Evolutionary conservation across 2,329 filamentous ascomycete genomes (phyloP).

Genomic region (Penicillium sp.): DNA sequence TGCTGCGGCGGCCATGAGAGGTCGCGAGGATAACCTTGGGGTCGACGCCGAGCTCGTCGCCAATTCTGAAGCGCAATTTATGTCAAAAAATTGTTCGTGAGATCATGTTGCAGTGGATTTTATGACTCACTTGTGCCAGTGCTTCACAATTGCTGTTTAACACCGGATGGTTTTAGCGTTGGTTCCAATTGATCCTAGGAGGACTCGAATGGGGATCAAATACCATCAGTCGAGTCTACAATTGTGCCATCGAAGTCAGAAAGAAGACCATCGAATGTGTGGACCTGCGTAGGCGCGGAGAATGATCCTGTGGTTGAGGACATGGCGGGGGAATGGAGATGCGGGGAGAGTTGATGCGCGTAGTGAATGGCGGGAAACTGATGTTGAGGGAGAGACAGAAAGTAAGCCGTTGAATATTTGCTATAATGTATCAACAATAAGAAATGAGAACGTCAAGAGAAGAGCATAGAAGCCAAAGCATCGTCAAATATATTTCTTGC

Average conservation of each 20-base stretch:
- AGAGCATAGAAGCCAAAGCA: neutral
- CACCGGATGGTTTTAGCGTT: conserved; percentile 52
- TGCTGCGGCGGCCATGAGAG: conserved; percentile 84
- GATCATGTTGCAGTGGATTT: neutral
- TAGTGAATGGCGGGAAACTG: neutral
- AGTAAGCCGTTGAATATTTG: too few relatives aligned
- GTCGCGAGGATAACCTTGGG: conserved; percentile 83
- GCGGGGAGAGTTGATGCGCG: conserved; percentile 4
- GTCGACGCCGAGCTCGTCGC: conserved; percentile 76
- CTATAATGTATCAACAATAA: conserved; percentile 6
- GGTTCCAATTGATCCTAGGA: conserved; percentile 41
- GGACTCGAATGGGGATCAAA: conserved; percentile 2
- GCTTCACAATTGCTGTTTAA: conserved; percentile 59
- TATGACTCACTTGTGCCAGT: conserved; percentile 58
- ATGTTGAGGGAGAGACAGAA: neutral
- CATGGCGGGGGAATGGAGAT: conserved; percentile 28
- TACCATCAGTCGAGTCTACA: conserved; percentile 47
- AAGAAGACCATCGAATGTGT: conserved; percentile 44
- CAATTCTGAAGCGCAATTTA: conserved; percentile 42
- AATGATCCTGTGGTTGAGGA: conserved; percentile 34
- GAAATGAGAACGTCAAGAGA: neutral
- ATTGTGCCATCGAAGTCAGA: conserved; percentile 51
- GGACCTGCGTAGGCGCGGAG: conserved; percentile 39
- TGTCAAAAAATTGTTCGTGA: neutral
- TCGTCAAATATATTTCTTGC: neutral